phyloP scores from a whole-genome alignment of 768 basidiomycete genomes.

The Auricularia sp. region DNA sequence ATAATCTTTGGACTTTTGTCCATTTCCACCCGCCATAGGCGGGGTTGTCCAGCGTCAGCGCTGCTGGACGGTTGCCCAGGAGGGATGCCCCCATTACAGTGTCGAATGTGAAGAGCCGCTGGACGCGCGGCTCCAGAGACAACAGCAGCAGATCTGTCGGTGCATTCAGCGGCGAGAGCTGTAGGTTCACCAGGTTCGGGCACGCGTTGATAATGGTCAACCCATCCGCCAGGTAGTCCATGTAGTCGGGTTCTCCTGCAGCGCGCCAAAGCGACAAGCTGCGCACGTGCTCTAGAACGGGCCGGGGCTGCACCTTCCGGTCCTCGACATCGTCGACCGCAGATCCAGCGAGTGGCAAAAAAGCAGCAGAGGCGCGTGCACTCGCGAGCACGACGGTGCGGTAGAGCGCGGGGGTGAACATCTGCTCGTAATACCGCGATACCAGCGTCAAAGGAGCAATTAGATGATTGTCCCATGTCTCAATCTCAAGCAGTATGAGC shows the following conservation, averaged over 20 bases:
- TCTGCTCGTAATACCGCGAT: not conserved
- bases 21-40: too few species aligned
- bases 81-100: too few species aligned
- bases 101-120: too few species aligned
- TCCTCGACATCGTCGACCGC: not conserved
- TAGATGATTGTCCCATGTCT: not conserved
- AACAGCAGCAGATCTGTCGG: too few species aligned
- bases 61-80: too few species aligned
- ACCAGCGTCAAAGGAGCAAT: not conserved
- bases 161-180: not conserved
- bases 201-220: not conserved
- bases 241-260: not conserved
- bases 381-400: not conserved
- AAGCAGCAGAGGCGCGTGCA: not conserved
- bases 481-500: not conserved
- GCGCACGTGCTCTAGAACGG: not conserved
- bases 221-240: not conserved
- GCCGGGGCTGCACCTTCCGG: not conserved
- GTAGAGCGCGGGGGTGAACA: not conserved
- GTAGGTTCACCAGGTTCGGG: not conserved
- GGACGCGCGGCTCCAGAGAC: too few species aligned
- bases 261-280: not conserved
- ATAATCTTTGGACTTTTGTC: too few species aligned
- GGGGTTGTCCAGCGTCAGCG: too few species aligned
- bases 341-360: not conserved